Evolutionary conservation across 179 eudicot species (phyloP), one percentile per base, ranked within the genome.

Genomic region (Carnegiea gigantea): DNA sequence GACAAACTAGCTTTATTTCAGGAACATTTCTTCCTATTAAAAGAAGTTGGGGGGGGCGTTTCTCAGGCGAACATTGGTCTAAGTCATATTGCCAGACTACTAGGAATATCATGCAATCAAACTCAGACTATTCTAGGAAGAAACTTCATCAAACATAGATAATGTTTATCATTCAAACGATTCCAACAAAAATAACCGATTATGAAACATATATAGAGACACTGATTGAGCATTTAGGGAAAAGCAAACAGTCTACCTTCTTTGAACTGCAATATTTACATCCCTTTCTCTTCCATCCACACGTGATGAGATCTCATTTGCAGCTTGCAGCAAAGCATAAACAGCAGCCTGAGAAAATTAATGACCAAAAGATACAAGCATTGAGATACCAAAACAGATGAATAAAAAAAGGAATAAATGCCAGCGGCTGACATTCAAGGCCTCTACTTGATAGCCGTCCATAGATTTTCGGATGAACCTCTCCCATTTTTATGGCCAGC

Each of bases 251-350:
- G 44, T 78, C 43, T 81, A 94, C 99, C 98, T 95, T 89, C 92
- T 92, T 77, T 94, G 98, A 76, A 95, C 96, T 83, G 86, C 87
- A 70, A 88, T 84, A 87, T 91, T 94, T 85, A 92, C 85, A 74
- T 95, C 96, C 84, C 85, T 88, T 83, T 91, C 98, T 85, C 94
- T 87, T 86, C 92, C 90, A 86, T 92, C 93, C 78, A 92, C 93
- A 77, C 90, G 87, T 23, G 98, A 91, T 78, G 99, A 90, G 84
- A 94, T 89, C 90, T 94, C 99, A 67, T 73, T 87, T 70, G 95
- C 97, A 79, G 99, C 98, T 94, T 89, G 95, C 88, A 95, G 87
- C 73, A 95, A 87, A 38, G 96, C 91, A 78, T 88, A 91, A 53
- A 92, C 97, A 82, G 98, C 89, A 68, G 97, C 97, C 99, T 95